Evolutionary conservation across 306 rosid species (phyloP).

Genomic region (Cucumis hystrix): DNA sequence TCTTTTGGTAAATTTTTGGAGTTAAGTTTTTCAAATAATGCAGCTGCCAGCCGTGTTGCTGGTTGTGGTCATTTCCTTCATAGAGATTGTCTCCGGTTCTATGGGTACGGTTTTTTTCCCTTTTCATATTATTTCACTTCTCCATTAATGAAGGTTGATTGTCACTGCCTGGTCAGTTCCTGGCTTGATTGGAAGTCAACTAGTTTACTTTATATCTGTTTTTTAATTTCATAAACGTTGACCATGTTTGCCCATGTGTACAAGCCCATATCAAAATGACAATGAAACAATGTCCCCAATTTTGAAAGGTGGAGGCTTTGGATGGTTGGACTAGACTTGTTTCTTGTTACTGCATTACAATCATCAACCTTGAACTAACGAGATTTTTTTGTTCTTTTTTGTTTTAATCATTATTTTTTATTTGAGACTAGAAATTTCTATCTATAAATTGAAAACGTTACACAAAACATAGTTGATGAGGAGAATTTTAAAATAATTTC

Average conservation of each 20-base stretch:
- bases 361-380: background rate
- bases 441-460: background rate
- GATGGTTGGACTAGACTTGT: background rate
- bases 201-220: background rate
- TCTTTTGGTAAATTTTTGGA: constrained; percentile 98
- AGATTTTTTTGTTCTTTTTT: background rate
- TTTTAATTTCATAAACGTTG: background rate
- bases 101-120: constrained; percentile 48
- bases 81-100: constrained; percentile 96
- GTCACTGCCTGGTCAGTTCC: background rate
- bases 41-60: constrained; percentile 97
- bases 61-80: constrained; percentile 98
- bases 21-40: constrained; percentile 98
- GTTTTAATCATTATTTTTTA: background rate
- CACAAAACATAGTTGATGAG: background rate
- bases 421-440: background rate
- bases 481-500: background rate
- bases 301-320: background rate
- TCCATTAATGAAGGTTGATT: background rate
- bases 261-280: background rate
- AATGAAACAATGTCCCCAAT: background rate
- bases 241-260: background rate
- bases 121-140: background rate
- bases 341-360: background rate
- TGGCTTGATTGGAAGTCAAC: background rate